A percentile compares a stretch with the other conserved stretches of the same genome.
These are phyloP conservation scores for Pythium angustatum DNA, from an alignment of 352 stramenopile species.

Conservation along the genomic window DNA sequence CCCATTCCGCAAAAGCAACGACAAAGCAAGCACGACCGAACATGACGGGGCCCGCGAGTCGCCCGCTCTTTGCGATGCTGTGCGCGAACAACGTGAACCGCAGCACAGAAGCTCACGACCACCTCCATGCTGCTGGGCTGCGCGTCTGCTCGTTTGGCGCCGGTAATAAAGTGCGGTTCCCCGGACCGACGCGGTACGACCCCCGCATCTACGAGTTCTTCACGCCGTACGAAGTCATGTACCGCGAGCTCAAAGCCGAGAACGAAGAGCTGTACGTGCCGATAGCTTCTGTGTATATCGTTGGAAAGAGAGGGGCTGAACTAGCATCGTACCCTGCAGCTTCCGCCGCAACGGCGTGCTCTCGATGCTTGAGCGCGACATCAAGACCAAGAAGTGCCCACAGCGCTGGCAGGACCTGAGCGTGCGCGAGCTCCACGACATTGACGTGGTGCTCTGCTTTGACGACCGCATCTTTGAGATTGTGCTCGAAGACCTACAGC, in stretches of 20 bases:
- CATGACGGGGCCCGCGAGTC: conserved; percentile 21
- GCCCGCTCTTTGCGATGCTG: conserved; percentile 83
- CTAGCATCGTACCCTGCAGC: conserved; percentile 26
- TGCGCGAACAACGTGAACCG: conserved; percentile 92
- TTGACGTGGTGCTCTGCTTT: conserved; percentile 90
- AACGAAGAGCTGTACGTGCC: conserved; percentile 63
- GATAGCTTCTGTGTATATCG: not conserved
- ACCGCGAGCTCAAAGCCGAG: conserved; percentile 77
- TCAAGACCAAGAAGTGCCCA: conserved; percentile 82
- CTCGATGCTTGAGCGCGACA: conserved; percentile 87
- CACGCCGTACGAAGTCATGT: conserved; percentile 87
- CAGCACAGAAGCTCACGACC: conserved; percentile 87
- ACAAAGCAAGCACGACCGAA: not conserved
- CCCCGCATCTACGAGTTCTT: conserved; percentile 88
- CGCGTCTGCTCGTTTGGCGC: conserved; percentile 84
- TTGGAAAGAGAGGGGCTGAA: not conserved
- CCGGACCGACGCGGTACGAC: conserved; percentile 68
- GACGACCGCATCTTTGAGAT: conserved; percentile 90
- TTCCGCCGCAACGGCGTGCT: conserved; percentile 84
- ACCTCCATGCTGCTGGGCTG: conserved; percentile 73
- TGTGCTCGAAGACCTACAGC: conserved; percentile 77
- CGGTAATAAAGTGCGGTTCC: conserved; percentile 87
- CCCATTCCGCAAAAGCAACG: not conserved
- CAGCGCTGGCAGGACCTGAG: conserved; percentile 86
- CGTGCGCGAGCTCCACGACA: conserved; percentile 62